Conservation (phyloP, 1,284 basidiomycete genomes). For the Sphagnurus paluster region DNA sequence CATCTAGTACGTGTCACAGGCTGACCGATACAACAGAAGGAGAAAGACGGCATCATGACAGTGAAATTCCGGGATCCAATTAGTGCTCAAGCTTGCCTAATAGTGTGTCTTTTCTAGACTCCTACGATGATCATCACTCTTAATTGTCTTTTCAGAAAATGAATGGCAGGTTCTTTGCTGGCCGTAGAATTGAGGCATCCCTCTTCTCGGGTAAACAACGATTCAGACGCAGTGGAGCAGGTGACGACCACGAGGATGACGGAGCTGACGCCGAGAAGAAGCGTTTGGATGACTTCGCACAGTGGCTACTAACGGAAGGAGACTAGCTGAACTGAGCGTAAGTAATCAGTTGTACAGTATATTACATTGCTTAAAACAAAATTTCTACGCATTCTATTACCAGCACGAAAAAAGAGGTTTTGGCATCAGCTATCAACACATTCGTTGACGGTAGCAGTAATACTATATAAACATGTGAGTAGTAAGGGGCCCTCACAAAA, state of each 20-base stretch:
- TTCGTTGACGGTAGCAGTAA: too few species aligned
- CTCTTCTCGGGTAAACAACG: conserved; percentile 81
- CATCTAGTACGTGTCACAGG: background rate
- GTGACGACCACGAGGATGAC: conserved; percentile 59
- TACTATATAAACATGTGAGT: too few species aligned
- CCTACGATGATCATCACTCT: background rate
- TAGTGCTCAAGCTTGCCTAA: conserved; percentile 86
- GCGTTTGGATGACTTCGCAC: conserved; percentile 83
- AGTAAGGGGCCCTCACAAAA: too few species aligned
- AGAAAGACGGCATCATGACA: conserved; percentile 94
- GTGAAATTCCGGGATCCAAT: conserved; percentile 91
- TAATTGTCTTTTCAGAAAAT: conserved; percentile 70
- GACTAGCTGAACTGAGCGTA: conserved; percentile 41
- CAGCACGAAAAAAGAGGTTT: too few species aligned
- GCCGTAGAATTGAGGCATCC: conserved; percentile 79
- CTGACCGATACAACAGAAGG: conserved; percentile 58
- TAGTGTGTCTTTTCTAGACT: conserved; percentile 52
- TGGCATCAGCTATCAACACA: too few species aligned
- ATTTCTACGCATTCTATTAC: background rate
- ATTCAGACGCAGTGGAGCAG: conserved; percentile 73
- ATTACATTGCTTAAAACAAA: conserved; percentile 9
- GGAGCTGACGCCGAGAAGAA: conserved; percentile 77
- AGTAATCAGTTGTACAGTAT: conserved; percentile 15
- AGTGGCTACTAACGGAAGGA: conserved; percentile 81
- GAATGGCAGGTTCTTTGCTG: conserved; percentile 92